phyloP scores from a whole-genome alignment of 192 early-diverging fungal species.

The Linderina pennispora region DNA sequence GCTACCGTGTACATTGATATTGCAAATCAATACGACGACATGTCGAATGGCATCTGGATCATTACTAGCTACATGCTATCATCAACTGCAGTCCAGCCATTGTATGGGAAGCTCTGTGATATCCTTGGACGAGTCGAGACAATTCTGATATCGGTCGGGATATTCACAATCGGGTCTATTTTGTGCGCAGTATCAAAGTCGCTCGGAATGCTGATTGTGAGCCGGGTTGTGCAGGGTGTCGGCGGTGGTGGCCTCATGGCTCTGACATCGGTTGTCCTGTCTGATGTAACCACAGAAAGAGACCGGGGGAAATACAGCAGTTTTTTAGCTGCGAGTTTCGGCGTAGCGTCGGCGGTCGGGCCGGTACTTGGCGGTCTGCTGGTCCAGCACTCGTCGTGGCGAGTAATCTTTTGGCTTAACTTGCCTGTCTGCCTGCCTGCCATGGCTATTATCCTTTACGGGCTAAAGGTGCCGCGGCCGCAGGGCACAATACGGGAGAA shows the following conservation, averaged over 20 bases:
- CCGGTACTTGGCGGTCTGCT: slow-evolving; percentile 58
- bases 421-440: slow-evolving; percentile 45
- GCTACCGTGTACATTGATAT: slow-evolving; percentile 68
- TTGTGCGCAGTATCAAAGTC: slow-evolving; percentile 50
- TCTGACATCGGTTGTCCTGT: slow-evolving; percentile 57
- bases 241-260: slow-evolving; percentile 68
- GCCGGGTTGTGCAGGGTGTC: slow-evolving; percentile 61
- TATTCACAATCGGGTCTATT: slow-evolving; percentile 55
- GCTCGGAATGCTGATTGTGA: slow-evolving; percentile 62
- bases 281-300: slow-evolving; percentile 57
- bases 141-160: slow-evolving; percentile 39
- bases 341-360: slow-evolving; percentile 53
- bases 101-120: slow-evolving; percentile 78
- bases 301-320: slow-evolving; percentile 60
- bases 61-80: slow-evolving; percentile 64
- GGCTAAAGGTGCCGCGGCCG: slow-evolving; percentile 34
- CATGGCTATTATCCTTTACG: slow-evolving; percentile 39
- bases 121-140: slow-evolving; percentile 67
- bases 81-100: slow-evolving; percentile 67
- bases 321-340: slow-evolving; percentile 51
- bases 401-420: slow-evolving; percentile 59
- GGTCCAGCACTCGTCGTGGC: slow-evolving; percentile 48
- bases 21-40: slow-evolving; percentile 48
- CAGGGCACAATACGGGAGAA: slow-evolving; percentile 40
- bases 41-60: slow-evolving; percentile 73